phyloP scores from a whole-genome alignment of 139 green algal genomes.

The Closterium sp. region DNA sequence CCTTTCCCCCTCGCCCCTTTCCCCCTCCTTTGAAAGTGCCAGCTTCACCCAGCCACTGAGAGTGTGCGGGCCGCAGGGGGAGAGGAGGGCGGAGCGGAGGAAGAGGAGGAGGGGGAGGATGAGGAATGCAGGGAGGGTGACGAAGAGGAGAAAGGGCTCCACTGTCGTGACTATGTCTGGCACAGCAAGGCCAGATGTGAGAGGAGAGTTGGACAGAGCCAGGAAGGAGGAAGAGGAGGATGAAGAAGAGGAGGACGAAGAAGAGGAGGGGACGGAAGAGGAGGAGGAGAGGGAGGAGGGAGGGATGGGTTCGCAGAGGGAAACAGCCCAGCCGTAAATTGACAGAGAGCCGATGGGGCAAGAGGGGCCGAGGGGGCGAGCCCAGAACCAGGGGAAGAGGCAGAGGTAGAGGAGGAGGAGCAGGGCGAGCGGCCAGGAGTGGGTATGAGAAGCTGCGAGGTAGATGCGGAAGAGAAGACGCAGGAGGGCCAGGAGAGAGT shows the following conservation, averaged over 20 bases:
- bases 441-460: neutral
- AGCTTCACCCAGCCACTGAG: neutral
- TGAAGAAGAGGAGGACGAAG: no score
- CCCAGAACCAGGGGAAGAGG: neutral
- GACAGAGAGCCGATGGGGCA: neutral
- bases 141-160: neutral
- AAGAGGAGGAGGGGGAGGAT: neutral
- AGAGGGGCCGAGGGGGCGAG: neutral
- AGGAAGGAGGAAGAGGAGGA: neutral
- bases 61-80: neutral
- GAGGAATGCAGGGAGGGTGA: neutral
- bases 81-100: neutral
- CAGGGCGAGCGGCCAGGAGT: neutral
- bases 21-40: neutral
- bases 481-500: neutral
- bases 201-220: neutral
- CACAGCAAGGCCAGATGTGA: neutral
- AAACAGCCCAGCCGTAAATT: neutral
- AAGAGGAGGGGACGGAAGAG: no score
- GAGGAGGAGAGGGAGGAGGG: neutral
- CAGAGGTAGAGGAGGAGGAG: neutral
- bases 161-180: neutral
- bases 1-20: neutral
- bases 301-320: neutral
- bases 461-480: neutral